Conservation (phyloP, 805 yeast genomes). For the Nakazawaea siamensis region DNA sequence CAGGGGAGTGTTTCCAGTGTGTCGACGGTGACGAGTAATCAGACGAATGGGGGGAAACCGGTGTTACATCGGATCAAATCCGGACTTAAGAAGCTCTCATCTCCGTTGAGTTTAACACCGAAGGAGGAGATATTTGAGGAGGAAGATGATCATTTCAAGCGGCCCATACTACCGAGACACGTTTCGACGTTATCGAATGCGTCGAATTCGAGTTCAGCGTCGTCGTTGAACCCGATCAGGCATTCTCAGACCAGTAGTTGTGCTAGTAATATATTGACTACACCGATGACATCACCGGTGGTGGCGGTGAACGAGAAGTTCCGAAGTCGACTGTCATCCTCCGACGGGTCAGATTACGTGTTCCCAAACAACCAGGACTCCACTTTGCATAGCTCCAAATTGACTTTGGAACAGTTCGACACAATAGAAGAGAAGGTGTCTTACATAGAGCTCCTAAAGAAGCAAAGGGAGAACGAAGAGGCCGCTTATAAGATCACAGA, state of each 20-base stretch:
- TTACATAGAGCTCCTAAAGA: conserved; percentile 8
- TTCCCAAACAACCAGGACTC: not conserved
- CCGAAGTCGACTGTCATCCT: conserved; percentile 1
- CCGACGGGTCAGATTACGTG: conserved; percentile 3
- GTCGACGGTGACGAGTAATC: not conserved
- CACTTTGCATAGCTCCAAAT: not conserved
- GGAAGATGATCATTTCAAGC: conserved; percentile 3
- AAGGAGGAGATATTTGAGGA: not conserved
- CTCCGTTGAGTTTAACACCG: conserved; percentile 1
- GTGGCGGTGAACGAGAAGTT: conserved; percentile 9
- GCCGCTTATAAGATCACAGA: conserved; percentile 8
- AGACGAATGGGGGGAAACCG: conserved; percentile 1
- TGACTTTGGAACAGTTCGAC: conserved; percentile 5
- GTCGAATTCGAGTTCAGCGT: conserved; percentile 5
- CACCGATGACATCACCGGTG: conserved; percentile 9
- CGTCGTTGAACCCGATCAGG: conserved; percentile 2
- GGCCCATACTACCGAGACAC: conserved; percentile 6
- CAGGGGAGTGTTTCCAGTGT: conserved; percentile 6
- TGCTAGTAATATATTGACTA: not conserved
- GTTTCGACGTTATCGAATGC: conserved; percentile 4
- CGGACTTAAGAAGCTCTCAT: conserved; percentile 3
- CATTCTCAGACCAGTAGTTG: conserved; percentile 7
- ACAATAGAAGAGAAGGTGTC: conserved; percentile 7
- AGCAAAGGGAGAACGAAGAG: conserved; percentile 8
- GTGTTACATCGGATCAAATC: conserved; percentile 7